Percentiles rank a stretch among this genome's conserved stretches.
These are phyloP conservation scores for Penicillium brasilianum DNA, from an alignment of 2,329 filamentous ascomycete genomes.

Conservation along the genomic window DNA sequence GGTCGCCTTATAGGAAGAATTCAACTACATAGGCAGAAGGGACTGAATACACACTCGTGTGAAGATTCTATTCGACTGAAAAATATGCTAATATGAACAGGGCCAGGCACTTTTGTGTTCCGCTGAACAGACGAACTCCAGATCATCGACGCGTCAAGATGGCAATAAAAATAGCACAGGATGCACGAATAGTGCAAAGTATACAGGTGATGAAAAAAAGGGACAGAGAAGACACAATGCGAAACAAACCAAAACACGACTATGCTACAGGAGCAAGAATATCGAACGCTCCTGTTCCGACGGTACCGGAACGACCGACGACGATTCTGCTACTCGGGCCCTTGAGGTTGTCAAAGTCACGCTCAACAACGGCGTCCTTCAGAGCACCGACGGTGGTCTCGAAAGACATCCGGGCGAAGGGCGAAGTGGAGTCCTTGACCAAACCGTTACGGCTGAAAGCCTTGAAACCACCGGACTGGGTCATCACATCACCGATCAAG, in stretches of 20 bases:
- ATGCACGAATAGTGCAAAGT: slow-evolving; percentile 30
- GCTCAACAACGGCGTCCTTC: slow-evolving; percentile 86
- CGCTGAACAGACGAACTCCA: slow-evolving; percentile 45
- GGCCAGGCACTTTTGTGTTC: slow-evolving; percentile 42
- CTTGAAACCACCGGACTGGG: slow-evolving; percentile 84
- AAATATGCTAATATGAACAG: slow-evolving; percentile 39
- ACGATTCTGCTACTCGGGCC: slow-evolving; percentile 89
- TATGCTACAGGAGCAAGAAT: slow-evolving; percentile 66
- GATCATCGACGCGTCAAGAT: slow-evolving; percentile 44
- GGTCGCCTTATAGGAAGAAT: not conserved
- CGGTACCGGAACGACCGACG: slow-evolving; percentile 77
- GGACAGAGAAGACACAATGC: slow-evolving; percentile 25
- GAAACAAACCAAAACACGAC: slow-evolving; percentile 23
- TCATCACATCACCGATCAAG: slow-evolving; percentile 97
- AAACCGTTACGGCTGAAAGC: slow-evolving; percentile 93
- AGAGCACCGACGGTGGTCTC: slow-evolving; percentile 95
- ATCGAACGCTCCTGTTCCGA: slow-evolving; percentile 92
- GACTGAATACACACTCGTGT: not conserved
- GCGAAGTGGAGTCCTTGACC: slow-evolving; percentile 76
- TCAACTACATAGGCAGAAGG: not conserved
- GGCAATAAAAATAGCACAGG: slow-evolving; percentile 18
- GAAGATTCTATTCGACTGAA: slow-evolving; percentile 31
- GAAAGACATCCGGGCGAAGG: slow-evolving; percentile 99
- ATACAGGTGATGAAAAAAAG: slow-evolving; percentile 32
- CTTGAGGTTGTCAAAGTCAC: slow-evolving; percentile 85